Evolutionary conservation across 2,329 filamentous ascomycete genomes (phyloP).

Genomic region (Apiospora rasikravindrae): DNA sequence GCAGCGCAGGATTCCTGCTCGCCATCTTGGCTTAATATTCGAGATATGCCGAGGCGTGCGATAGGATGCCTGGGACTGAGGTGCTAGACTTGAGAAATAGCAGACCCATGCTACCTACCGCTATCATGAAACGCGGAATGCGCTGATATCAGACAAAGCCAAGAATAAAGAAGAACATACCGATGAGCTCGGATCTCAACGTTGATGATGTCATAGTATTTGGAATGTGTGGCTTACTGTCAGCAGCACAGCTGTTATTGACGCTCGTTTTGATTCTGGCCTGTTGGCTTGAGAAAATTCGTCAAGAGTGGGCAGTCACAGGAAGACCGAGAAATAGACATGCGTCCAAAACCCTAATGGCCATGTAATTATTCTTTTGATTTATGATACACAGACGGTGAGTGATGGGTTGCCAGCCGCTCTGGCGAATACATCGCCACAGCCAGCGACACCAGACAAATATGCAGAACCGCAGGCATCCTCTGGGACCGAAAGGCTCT

Average conservation of each 20-base stretch:
- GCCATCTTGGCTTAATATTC: background rate
- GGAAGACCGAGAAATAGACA: no score
- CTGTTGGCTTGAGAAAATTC: no score
- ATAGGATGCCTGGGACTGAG: background rate
- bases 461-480: background rate
- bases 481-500: background rate
- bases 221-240: background rate
- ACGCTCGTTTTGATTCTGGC: no score
- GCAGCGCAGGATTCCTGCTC: background rate
- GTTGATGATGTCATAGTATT: background rate
- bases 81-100: background rate
- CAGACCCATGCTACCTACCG: background rate
- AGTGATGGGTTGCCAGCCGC: background rate
- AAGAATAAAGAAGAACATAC: background rate
- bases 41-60: background rate
- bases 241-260: background rate
- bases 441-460: background rate
- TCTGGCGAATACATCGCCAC: background rate
- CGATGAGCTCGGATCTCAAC: background rate
- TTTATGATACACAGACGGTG: background rate
- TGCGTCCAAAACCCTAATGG: background rate
- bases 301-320: no score
- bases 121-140: background rate
- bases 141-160: background rate
- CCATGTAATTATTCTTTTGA: background rate